Conservation (phyloP, 495 filamentous ascomycete species). For the Haplographium delicatum region DNA sequence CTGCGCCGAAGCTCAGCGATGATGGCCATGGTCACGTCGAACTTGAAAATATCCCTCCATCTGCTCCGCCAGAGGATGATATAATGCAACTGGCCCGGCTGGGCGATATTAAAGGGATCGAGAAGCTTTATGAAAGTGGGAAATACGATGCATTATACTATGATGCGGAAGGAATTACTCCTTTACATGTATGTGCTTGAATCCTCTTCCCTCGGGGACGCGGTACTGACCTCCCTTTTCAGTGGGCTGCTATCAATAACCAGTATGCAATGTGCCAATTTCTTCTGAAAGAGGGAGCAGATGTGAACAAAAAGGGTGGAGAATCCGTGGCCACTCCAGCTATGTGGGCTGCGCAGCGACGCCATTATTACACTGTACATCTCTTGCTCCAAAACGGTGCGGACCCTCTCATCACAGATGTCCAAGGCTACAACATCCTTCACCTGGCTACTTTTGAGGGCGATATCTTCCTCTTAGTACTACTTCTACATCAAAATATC, state of each 20-base stretch:
- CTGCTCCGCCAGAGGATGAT: constrained; percentile 60
- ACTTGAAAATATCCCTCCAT: constrained; percentile 55
- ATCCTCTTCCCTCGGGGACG: constrained; percentile 2
- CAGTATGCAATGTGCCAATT: constrained; percentile 95
- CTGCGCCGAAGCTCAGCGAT: constrained; percentile 56
- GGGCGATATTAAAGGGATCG: constrained; percentile 80
- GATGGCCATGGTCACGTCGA: constrained; percentile 61
- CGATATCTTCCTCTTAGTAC: constrained; percentile 85
- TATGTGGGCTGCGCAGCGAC: constrained; percentile 94
- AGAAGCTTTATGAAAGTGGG: constrained; percentile 77
- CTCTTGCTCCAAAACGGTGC: constrained; percentile 82
- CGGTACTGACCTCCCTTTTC: constrained; percentile 19
- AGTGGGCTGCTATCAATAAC: constrained; percentile 99
- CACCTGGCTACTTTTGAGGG: constrained; percentile 97
- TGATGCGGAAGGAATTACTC: constrained; percentile 90
- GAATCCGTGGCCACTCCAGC: constrained; percentile 89
- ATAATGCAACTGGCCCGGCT: constrained; percentile 92
- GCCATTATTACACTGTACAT: constrained; percentile 74
- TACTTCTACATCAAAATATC: constrained; percentile 85
- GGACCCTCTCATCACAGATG: constrained; percentile 81
- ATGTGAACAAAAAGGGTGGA: constrained; percentile 91
- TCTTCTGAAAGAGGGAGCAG: constrained; percentile 80
- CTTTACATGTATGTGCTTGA: constrained; percentile 70
- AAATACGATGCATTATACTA: constrained; percentile 74
- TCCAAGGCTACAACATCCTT: constrained; percentile 93